Conservation (phyloP, 1,284 basidiomycete species). For the Singerocomus inundabilis region DNA sequence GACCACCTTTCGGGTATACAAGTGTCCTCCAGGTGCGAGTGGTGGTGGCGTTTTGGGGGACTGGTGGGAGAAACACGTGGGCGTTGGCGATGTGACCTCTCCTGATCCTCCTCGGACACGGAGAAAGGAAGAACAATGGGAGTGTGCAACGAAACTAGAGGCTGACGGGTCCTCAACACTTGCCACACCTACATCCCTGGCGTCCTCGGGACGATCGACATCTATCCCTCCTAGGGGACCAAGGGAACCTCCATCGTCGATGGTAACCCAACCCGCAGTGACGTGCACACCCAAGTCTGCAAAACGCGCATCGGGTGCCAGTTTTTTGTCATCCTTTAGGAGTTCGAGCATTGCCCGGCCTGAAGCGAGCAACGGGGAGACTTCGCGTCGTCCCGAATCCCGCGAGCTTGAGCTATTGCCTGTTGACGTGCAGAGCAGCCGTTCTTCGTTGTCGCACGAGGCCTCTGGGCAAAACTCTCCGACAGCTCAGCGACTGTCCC, state of each 20-base stretch:
- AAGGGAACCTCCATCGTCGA: constrained; percentile 28
- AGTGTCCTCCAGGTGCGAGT: constrained; percentile 50
- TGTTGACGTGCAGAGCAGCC: constrained; percentile 23
- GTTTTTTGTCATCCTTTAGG: constrained; percentile 32
- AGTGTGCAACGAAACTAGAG: constrained; percentile 22
- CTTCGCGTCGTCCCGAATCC: constrained; percentile 16
- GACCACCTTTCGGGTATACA: constrained; percentile 85
- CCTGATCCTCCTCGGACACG: constrained; percentile 19
- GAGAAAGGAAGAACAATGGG: constrained; percentile 38
- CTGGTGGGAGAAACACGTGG: constrained; percentile 76
- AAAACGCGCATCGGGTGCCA: constrained; percentile 24
- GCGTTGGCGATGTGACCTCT: constrained; percentile 56
- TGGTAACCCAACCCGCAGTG: constrained; percentile 14
- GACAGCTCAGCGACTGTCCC: constrained; percentile 10
- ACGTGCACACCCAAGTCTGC: constrained; percentile 18
- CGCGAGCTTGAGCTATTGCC: constrained; percentile 26
- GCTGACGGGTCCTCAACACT: constrained; percentile 13
- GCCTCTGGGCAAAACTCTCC: constrained; percentile 13
- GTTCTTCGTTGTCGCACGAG: constrained; percentile 26
- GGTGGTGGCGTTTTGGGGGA: constrained; percentile 55
- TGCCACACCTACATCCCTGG: background rate
- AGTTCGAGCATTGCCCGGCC: constrained; percentile 14
- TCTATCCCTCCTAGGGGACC: constrained; percentile 12
- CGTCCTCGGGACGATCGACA: constrained; percentile 3
- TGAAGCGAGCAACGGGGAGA: constrained; percentile 15